Conservation (phyloP, 176 grass and related monocot species). For the Triticum dicoccoides region DNA sequence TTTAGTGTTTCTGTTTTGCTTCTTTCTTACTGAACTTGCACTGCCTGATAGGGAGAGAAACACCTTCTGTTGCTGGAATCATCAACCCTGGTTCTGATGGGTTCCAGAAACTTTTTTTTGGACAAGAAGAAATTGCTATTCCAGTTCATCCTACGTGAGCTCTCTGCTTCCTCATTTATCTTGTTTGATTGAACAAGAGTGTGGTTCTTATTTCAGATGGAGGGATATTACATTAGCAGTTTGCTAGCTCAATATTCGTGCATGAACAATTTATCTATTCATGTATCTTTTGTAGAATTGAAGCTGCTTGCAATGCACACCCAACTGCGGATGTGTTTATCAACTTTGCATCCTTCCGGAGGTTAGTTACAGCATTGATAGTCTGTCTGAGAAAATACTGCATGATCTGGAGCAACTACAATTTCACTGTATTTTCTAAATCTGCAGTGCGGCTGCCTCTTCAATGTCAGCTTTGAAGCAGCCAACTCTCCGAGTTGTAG, state of each 20-base stretch:
- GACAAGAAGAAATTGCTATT: slow-evolving; percentile 92
- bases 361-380: slow-evolving; percentile 49
- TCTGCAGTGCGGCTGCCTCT: slow-evolving; percentile 86
- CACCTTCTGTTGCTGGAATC: slow-evolving; percentile 97
- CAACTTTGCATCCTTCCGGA: slow-evolving; percentile 95
- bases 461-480: slow-evolving; percentile 95
- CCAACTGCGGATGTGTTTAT: slow-evolving; percentile 98
- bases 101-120: slow-evolving; percentile 94
- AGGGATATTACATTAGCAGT: background rate
- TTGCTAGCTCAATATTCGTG: background rate
- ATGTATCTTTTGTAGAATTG: slow-evolving; percentile 61
- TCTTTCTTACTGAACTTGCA: slow-evolving; percentile 10
- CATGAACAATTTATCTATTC: slow-evolving; percentile 10
- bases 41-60: slow-evolving; percentile 75
- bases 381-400: background rate
- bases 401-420: background rate
- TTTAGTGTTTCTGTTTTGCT: background rate
- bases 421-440: slow-evolving; percentile 25
- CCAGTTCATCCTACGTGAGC: slow-evolving; percentile 71
- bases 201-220: background rate
- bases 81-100: slow-evolving; percentile 94
- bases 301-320: slow-evolving; percentile 86
- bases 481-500: slow-evolving; percentile 86
- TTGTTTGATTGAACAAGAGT: slow-evolving; percentile 6
- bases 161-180: background rate